These are phyloP conservation scores for Logfia minima DNA, from an alignment of 129 eudicot species.

Conservation along the genomic window DNA sequence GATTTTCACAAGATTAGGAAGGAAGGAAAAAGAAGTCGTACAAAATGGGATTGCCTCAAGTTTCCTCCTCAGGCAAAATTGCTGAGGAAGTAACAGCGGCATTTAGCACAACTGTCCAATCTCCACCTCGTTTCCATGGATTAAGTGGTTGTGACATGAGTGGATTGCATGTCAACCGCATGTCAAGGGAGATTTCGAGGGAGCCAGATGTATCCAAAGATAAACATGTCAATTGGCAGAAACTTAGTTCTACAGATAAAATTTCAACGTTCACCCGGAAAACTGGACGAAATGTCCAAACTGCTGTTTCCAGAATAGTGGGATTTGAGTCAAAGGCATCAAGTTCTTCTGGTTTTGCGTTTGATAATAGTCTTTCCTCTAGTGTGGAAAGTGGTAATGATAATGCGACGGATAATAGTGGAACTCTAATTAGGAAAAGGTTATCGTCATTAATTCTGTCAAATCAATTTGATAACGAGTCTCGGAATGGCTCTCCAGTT, in stretches of 20 bases:
- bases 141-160: conserved; percentile 57
- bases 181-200: conserved; percentile 37
- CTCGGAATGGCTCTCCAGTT: conserved; percentile 15
- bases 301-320: conserved; percentile 80
- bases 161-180: conserved; percentile 47
- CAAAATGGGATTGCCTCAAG: conserved; percentile 91
- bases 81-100: conserved; percentile 72
- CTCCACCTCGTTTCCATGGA: conserved; percentile 52
- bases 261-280: conserved; percentile 32
- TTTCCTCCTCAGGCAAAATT: conserved; percentile 46
- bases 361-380: conserved; percentile 33
- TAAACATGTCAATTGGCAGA: conserved; percentile 49
- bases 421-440: conserved; percentile 55
- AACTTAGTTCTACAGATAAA: conserved; percentile 44
- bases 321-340: conserved; percentile 69
- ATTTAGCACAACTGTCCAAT: conserved; percentile 56
- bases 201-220: conserved; percentile 44
- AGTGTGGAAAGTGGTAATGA: conserved; percentile 14
- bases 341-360: conserved; percentile 28
- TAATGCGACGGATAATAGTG: conserved; percentile 36
- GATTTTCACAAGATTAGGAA: conserved; percentile 8
- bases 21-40: not conserved
- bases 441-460: conserved; percentile 57
- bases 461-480: conserved; percentile 47
- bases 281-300: conserved; percentile 43